A percentile compares a stretch with the other conserved stretches of the same genome.
These are phyloP conservation scores for Epithemia pelagica DNA, from an alignment of 108 stramenopile species.

Conservation along the genomic window DNA sequence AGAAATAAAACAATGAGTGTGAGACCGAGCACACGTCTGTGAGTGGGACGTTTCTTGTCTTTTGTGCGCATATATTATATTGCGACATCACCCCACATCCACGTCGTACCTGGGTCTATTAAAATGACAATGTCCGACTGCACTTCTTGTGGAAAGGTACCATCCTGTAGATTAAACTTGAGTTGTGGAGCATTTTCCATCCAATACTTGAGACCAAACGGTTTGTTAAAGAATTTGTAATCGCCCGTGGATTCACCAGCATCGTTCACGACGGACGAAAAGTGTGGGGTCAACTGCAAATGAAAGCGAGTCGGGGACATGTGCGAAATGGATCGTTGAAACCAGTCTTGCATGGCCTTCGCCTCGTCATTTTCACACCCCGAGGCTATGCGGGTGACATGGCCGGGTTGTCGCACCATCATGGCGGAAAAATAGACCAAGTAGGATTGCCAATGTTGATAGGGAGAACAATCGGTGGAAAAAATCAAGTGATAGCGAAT, in stretches of 20 bases:
- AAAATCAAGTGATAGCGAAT: constrained; percentile 31
- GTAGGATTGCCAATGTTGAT: constrained; percentile 73
- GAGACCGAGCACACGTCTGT: no score
- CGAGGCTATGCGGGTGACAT: constrained; percentile 20
- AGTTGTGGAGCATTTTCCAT: constrained; percentile 29
- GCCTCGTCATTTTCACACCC: constrained; percentile 18
- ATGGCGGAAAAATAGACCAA: constrained; percentile 51
- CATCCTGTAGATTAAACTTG: background rate
- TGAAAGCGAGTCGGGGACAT: constrained; percentile 23
- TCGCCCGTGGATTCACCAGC: constrained; percentile 35
- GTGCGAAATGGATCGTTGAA: constrained; percentile 17
- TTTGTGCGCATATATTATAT: no score
- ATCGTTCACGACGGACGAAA: constrained; percentile 41
- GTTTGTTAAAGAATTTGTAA: constrained; percentile 70
- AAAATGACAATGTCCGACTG: constrained; percentile 66
- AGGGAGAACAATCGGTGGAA: constrained; percentile 64
- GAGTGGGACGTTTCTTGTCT: no score
- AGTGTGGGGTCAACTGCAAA: constrained; percentile 62
- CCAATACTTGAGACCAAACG: constrained; percentile 64
- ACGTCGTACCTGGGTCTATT: constrained; percentile 60
- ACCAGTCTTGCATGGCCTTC: constrained; percentile 13
- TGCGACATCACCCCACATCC: no score
- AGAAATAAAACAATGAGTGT: no score
- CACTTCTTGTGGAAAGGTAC: constrained; percentile 13
- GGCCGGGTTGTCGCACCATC: constrained; percentile 25